Evolutionary conservation across 1,284 basidiomycete species (phyloP).

Genomic region (Vanrija sp.): DNA sequence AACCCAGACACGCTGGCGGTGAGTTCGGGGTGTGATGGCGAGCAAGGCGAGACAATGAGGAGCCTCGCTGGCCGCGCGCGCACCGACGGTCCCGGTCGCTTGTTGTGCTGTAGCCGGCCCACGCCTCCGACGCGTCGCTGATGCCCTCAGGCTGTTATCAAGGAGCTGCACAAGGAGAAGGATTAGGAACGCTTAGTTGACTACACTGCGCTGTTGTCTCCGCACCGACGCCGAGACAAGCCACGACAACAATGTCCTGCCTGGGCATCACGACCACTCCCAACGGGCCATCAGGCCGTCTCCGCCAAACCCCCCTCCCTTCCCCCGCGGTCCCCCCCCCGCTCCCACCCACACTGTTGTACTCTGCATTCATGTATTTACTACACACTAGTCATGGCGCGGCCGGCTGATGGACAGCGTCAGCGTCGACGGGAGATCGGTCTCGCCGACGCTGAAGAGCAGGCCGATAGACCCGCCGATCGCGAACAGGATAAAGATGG

Average conservation of each 20-base stretch:
- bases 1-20: constrained; percentile 47
- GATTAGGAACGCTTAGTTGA: not conserved
- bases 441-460: constrained; percentile 39
- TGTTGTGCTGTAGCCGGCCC: too few species aligned
- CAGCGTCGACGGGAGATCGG: constrained; percentile 46
- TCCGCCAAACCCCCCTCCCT: not conserved
- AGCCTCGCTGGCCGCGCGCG: not conserved
- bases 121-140: not conserved
- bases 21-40: constrained; percentile 2
- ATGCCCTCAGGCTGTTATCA: constrained; percentile 23
- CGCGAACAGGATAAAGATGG: constrained; percentile 29
- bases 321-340: not conserved
- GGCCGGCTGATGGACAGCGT: constrained; percentile 40
- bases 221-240: not conserved
- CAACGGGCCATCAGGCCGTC: too few species aligned
- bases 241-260: not conserved
- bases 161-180: constrained; percentile 26
- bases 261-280: too few species aligned
- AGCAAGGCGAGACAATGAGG: not conserved
- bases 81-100: too few species aligned
- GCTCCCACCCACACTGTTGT: not conserved
- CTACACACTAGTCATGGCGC: constrained; percentile 30
- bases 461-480: constrained; percentile 33
- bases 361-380: constrained; percentile 2
- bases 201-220: too few species aligned